These are phyloP conservation scores for Penicillium sp. DNA, from an alignment of 2,329 filamentous ascomycete genomes.

Conservation along the genomic window DNA sequence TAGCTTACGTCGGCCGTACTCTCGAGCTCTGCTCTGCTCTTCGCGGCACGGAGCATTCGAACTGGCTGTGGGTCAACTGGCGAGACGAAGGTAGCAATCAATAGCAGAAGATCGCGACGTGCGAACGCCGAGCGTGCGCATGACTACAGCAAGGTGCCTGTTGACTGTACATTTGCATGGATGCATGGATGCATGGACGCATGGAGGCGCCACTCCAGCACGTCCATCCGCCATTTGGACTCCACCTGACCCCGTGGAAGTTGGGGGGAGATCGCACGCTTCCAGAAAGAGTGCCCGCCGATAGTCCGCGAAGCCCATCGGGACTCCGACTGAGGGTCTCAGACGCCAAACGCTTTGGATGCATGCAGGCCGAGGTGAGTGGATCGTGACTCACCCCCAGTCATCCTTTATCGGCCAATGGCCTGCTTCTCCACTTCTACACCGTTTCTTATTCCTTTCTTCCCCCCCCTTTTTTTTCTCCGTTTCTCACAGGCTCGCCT, in stretches of 20 bases:
- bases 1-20: too few relatives aligned
- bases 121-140: too few relatives aligned
- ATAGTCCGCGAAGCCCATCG: neutral
- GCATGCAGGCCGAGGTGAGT: neutral
- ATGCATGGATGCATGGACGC: neutral
- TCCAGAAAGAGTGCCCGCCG: conserved; percentile 4
- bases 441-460: neutral
- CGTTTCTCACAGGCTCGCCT: too few relatives aligned
- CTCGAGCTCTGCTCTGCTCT: too few relatives aligned
- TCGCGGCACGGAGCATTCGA: too few relatives aligned
- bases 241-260: neutral
- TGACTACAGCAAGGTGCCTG: too few relatives aligned
- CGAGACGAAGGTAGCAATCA: too few relatives aligned
- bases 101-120: too few relatives aligned
- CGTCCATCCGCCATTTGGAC: neutral
- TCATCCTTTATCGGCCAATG: conserved; percentile 4
- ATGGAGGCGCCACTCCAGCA: neutral
- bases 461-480: too few relatives aligned
- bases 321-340: neutral
- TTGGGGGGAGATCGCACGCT: neutral
- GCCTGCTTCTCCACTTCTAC: neutral
- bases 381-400: conserved; percentile 8
- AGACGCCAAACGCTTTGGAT: neutral
- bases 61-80: too few relatives aligned
- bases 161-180: too few relatives aligned